Evolutionary conservation across 768 basidiomycete species (phyloP).

Genomic region (Suillus bovinus): DNA sequence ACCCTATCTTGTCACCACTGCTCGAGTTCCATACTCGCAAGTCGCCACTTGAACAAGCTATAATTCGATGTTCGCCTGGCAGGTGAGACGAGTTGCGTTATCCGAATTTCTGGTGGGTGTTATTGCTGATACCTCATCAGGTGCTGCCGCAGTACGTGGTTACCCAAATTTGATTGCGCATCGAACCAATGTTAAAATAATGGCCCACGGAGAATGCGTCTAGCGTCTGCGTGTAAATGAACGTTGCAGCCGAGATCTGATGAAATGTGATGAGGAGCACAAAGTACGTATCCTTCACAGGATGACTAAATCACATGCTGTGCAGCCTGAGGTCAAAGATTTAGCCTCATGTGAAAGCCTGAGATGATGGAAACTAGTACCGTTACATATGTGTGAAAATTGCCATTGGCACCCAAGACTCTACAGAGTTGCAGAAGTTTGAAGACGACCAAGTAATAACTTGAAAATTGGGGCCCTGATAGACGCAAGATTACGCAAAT

Average conservation of each 20-base stretch:
- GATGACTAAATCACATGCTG: background rate
- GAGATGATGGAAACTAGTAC: background rate
- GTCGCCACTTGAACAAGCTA: background rate
- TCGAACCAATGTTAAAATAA: background rate
- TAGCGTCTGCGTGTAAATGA: background rate
- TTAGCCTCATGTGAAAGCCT: background rate
- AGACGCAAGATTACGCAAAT: background rate
- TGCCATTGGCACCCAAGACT: background rate
- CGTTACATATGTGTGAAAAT: background rate
- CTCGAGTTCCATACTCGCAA: background rate
- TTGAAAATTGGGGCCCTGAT: background rate
- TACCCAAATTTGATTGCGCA: background rate
- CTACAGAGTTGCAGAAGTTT: background rate
- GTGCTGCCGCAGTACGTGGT: background rate
- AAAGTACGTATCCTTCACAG: background rate
- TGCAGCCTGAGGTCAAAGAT: background rate
- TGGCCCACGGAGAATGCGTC: background rate
- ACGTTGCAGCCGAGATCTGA: background rate
- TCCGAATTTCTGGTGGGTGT: background rate
- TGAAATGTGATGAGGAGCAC: background rate
- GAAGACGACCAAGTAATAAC: background rate
- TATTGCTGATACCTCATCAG: background rate
- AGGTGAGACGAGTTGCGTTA: background rate
- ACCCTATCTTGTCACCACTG: background rate
- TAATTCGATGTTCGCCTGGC: background rate